Conservation (phyloP, 2,329 filamentous ascomycete genomes). For the Albifimbria verrucaria region DNA sequence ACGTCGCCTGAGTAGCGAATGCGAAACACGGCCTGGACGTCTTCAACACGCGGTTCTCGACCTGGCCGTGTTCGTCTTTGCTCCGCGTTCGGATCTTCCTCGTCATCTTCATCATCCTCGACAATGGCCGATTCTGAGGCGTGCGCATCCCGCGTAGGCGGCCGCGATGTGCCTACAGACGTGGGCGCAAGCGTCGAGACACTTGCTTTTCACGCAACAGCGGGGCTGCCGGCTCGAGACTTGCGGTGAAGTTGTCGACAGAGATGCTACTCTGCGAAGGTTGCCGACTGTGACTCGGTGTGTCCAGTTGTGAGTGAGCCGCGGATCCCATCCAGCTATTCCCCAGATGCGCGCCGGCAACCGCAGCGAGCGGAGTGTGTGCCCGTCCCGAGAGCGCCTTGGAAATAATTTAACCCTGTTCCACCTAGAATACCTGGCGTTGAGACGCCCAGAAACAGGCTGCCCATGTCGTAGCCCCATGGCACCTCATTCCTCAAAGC, state of each 20-base stretch:
- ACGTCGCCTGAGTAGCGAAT: constrained; percentile 88
- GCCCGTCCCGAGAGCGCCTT: constrained; percentile 72
- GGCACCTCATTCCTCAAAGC: constrained; percentile 28
- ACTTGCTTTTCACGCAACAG: constrained; percentile 56
- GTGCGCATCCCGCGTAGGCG: constrained; percentile 52
- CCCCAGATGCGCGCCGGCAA: constrained; percentile 60
- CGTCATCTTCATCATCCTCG: constrained; percentile 32
- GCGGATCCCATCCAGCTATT: constrained; percentile 31
- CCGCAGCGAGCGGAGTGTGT: constrained; percentile 77
- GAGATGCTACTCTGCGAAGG: constrained; percentile 46
- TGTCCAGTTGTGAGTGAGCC: constrained; percentile 11
- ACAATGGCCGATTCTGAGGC: constrained; percentile 33
- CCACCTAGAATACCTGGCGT: constrained; percentile 66
- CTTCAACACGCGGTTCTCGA: constrained; percentile 74
- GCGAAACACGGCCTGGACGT: constrained; percentile 89
- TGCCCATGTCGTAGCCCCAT: constrained; percentile 42
- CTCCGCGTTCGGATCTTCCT: constrained; percentile 19
- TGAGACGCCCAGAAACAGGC: constrained; percentile 56
- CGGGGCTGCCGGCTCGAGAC: constrained; percentile 36
- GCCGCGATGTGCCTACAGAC: constrained; percentile 49
- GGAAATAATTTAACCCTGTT: constrained; percentile 79
- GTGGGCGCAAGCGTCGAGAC: constrained; percentile 60
- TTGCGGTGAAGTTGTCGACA: constrained; percentile 34
- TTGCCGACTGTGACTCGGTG: constrained; percentile 38
- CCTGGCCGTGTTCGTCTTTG: constrained; percentile 28